phyloP scores from a whole-genome alignment of 176 grass and related monocot species.

The Triticum urartu region DNA sequence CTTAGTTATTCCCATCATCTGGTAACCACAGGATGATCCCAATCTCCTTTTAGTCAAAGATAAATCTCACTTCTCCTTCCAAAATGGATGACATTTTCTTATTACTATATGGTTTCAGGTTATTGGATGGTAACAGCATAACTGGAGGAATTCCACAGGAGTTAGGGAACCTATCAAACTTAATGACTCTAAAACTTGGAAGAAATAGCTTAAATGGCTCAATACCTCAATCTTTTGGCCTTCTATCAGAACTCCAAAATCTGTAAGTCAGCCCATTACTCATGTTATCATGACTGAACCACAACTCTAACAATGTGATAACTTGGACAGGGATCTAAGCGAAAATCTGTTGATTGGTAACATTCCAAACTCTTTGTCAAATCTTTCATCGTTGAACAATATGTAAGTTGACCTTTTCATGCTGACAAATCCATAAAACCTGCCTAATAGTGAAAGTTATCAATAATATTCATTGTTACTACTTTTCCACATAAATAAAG shows the following conservation, averaged over 20 bases:
- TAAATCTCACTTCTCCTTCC: background rate
- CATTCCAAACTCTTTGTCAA: slow-evolving; percentile 62
- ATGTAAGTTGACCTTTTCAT: slow-evolving; percentile 64
- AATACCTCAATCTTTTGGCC: slow-evolving; percentile 67
- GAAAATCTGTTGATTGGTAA: slow-evolving; percentile 59
- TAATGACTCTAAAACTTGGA: slow-evolving; percentile 64
- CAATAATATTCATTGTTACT: slow-evolving; percentile 2
- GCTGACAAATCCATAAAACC: slow-evolving; percentile 17
- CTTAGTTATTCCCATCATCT: too few species aligned
- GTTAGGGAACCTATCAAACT: slow-evolving; percentile 68
- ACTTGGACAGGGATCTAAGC: slow-evolving; percentile 69
- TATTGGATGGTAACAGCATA: slow-evolving; percentile 67
- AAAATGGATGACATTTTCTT: background rate
- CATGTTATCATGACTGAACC: slow-evolving; percentile 3
- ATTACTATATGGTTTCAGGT: slow-evolving; percentile 39
- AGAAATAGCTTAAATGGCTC: slow-evolving; percentile 64
- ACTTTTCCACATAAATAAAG: slow-evolving; percentile 18
- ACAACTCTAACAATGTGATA: slow-evolving; percentile 21
- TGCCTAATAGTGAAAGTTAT: background rate
- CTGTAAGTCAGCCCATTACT: slow-evolving; percentile 53
- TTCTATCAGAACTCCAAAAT: slow-evolving; percentile 60
- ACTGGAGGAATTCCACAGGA: slow-evolving; percentile 74
- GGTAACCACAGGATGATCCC: too few species aligned
- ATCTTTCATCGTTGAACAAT: slow-evolving; percentile 46
- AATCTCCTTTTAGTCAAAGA: background rate